These are phyloP conservation scores for Roridomyces roridus DNA, from an alignment of 768 basidiomycete species.

Conservation along the genomic window DNA sequence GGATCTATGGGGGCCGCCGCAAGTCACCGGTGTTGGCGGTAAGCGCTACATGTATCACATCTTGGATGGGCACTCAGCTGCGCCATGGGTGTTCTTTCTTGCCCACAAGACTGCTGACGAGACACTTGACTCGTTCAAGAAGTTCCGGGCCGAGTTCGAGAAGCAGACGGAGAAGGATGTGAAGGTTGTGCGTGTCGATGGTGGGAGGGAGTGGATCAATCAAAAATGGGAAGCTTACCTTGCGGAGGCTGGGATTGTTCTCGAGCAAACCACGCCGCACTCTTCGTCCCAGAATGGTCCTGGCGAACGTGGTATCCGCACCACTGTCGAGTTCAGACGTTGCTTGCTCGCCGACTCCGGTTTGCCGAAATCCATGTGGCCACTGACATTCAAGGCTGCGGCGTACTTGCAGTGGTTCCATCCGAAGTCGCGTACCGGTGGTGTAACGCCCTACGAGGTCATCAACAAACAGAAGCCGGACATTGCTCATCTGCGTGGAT, in stretches of 20 bases:
- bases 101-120: not conserved
- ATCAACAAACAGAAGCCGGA: constrained; percentile 28
- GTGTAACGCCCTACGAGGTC: constrained; percentile 23
- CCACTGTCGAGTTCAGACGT: too few species aligned
- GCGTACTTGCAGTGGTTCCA: constrained; percentile 24
- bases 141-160: not conserved
- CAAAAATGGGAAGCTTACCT: not conserved
- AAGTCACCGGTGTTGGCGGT: not conserved
- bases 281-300: constrained; percentile 38
- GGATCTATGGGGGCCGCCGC: constrained; percentile 11
- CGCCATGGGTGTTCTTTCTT: constrained; percentile 1
- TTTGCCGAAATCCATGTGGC: constrained; percentile 29
- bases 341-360: constrained; percentile 29
- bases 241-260: not conserved
- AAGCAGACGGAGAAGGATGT: constrained; percentile 4
- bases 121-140: constrained; percentile 1
- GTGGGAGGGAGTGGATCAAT: constrained; percentile 8
- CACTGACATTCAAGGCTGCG: constrained; percentile 15
- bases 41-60: not conserved
- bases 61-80: constrained; percentile 2
- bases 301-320: constrained; percentile 35
- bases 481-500: constrained; percentile 34
- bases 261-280: constrained; percentile 33
- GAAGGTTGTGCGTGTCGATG: constrained; percentile 1
- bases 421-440: constrained; percentile 1